phyloP scores from a whole-genome alignment of 345 rosid species.

The Eucalyptus victrix region DNA sequence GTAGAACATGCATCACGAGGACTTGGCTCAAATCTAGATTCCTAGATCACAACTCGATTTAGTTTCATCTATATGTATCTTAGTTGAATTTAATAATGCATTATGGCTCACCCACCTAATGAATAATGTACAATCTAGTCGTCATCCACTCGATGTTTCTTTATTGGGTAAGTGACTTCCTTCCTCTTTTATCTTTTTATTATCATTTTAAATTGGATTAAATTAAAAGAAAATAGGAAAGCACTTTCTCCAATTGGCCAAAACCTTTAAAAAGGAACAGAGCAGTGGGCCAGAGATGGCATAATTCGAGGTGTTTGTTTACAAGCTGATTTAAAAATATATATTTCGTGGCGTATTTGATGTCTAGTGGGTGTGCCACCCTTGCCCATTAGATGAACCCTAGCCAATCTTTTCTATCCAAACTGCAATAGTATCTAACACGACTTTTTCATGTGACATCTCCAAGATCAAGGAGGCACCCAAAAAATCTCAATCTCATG shows the following conservation, averaged over 20 bases:
- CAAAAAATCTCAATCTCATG: not conserved
- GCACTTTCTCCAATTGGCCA: not conserved
- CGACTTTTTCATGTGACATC: not conserved
- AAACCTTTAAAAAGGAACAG: not conserved
- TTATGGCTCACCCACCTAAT: not conserved
- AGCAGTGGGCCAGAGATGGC: not conserved
- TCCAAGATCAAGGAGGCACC: not conserved
- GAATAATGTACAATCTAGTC: not conserved
- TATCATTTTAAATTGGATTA: not conserved
- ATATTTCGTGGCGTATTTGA: not conserved
- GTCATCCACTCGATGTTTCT: not conserved
- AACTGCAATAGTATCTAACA: not conserved
- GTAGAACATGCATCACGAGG: not conserved
- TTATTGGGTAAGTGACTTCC: not conserved
- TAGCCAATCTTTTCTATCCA: not conserved
- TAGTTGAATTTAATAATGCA: not conserved
- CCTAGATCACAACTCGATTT: too few relatives aligned
- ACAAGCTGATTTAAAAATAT: not conserved
- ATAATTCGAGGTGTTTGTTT: not conserved
- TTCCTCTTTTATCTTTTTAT: not conserved
- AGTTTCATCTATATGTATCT: too few relatives aligned
- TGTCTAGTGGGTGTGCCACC: not conserved
- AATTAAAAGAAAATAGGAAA: not conserved
- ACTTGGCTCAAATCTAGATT: not conserved
- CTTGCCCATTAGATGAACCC: not conserved